A percentile compares a stretch with the other conserved stretches of the same genome.
phyloP scores from a whole-genome alignment of 495 filamentous ascomycete species.

The Pyronema omphalodes region DNA sequence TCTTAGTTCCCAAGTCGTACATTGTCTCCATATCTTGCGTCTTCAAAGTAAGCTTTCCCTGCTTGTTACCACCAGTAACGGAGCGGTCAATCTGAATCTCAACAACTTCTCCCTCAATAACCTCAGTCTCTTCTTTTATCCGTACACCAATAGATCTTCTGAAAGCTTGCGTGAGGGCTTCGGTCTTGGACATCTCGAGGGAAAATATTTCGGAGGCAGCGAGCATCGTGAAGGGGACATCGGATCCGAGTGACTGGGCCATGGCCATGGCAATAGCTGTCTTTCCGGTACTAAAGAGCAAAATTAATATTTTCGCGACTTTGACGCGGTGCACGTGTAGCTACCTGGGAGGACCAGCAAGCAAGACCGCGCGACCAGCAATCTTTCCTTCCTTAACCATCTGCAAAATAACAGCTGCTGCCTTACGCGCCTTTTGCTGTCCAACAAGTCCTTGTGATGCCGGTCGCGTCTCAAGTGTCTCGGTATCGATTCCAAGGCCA shows the following conservation, averaged over 20 bases:
- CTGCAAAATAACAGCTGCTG: slow-evolving; percentile 86
- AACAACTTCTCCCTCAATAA: slow-evolving; percentile 97
- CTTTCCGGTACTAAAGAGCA: slow-evolving; percentile 69
- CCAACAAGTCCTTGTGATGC: slow-evolving; percentile 61
- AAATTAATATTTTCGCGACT: neutral
- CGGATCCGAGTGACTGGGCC: slow-evolving; percentile 85
- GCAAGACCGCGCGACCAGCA: slow-evolving; percentile 80
- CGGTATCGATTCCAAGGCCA: slow-evolving; percentile 63
- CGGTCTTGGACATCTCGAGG: slow-evolving; percentile 96
- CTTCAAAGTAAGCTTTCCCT: slow-evolving; percentile 98
- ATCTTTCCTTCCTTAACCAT: slow-evolving; percentile 90
- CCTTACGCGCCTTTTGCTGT: slow-evolving; percentile 75
- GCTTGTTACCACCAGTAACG: slow-evolving; percentile 92
- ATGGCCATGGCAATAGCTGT: slow-evolving; percentile 88
- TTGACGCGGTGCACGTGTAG: neutral
- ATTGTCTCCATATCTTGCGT: slow-evolving; percentile 99
- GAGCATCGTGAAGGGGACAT: slow-evolving; percentile 94
- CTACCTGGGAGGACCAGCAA: slow-evolving; percentile 41
- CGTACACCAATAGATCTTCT: slow-evolving; percentile 74
- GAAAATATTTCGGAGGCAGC: slow-evolving; percentile 94
- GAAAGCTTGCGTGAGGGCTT: slow-evolving; percentile 97
- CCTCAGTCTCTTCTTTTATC: slow-evolving; percentile 94
- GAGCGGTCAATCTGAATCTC: slow-evolving; percentile 98
- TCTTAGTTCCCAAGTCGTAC: slow-evolving; percentile 85
- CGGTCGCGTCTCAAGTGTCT: slow-evolving; percentile 54